These are phyloP conservation scores for Pythium phragmiticola DNA, from an alignment of 352 stramenopile genomes.

Conservation along the genomic window DNA sequence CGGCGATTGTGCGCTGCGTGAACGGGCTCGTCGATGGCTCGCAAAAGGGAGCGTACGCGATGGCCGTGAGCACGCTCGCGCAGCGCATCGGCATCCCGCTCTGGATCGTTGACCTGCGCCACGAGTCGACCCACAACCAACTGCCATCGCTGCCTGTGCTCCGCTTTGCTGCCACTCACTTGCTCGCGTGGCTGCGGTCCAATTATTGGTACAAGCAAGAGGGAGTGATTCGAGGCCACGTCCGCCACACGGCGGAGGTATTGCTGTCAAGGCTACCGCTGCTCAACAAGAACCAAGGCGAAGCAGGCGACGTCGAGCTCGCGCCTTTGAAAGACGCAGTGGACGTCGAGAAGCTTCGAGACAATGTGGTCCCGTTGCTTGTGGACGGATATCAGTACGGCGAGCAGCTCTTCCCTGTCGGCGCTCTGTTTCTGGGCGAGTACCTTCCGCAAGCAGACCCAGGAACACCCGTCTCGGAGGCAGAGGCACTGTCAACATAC, in stretches of 20 bases:
- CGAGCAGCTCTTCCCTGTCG: slow-evolving; percentile 40
- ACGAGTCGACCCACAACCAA: slow-evolving; percentile 93
- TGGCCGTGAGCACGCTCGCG: slow-evolving; percentile 74
- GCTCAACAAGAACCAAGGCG: slow-evolving; percentile 6
- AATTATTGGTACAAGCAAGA: slow-evolving; percentile 90
- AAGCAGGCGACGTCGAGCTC: background rate
- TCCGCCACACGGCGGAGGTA: slow-evolving; percentile 42
- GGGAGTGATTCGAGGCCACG: slow-evolving; percentile 41
- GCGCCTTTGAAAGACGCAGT: slow-evolving; percentile 22
- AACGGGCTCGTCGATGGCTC: slow-evolving; percentile 81
- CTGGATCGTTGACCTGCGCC: slow-evolving; percentile 93
- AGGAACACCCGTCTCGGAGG: background rate
- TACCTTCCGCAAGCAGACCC: slow-evolving; percentile 20
- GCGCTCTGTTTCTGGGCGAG: slow-evolving; percentile 39
- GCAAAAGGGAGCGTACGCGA: slow-evolving; percentile 76
- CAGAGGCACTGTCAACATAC: slow-evolving; percentile 24
- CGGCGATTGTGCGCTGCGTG: slow-evolving; percentile 70
- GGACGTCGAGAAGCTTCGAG: slow-evolving; percentile 53
- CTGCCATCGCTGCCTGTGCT: slow-evolving; percentile 89
- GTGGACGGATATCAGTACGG: slow-evolving; percentile 56
- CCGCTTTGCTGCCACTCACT: slow-evolving; percentile 80
- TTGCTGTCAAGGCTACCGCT: slow-evolving; percentile 27
- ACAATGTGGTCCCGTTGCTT: slow-evolving; percentile 62
- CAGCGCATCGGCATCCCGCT: slow-evolving; percentile 89
- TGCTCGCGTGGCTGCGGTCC: slow-evolving; percentile 84